Percentiles rank a stretch among this genome's conserved stretches.
Evolutionary conservation across 176 grass and related monocot genomes (phyloP).

Genomic region (Carex littledalei): DNA sequence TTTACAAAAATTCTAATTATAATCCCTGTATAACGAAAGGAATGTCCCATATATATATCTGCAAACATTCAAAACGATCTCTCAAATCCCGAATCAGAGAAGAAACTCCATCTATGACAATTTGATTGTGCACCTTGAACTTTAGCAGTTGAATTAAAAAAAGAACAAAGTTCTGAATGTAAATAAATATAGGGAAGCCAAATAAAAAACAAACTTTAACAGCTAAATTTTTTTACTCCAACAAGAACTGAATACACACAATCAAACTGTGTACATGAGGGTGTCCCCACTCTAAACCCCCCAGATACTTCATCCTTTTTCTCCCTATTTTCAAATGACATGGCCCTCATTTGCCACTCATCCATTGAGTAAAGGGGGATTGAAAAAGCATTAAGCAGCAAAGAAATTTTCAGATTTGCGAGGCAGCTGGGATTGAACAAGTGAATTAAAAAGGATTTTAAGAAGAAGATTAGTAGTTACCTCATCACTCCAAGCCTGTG

Average conservation of each 20-base stretch:
- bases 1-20: not conserved
- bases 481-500: conserved; percentile 98
- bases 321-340: not conserved
- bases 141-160: not conserved
- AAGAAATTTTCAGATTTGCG: conserved; percentile 1
- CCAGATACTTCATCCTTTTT: not conserved
- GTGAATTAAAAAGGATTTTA: not conserved
- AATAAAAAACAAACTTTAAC: not conserved
- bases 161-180: not conserved
- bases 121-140: not conserved
- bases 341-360: not conserved
- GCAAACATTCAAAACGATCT: not conserved
- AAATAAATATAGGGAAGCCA: not conserved
- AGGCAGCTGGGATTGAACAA: not conserved
- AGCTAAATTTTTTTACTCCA: not conserved
- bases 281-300: not conserved
- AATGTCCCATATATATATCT: not conserved
- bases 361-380: not conserved
- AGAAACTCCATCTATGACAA: not conserved
- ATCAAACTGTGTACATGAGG: not conserved
- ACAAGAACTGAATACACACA: not conserved
- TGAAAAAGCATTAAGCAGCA: not conserved
- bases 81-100: not conserved
- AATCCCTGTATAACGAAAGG: not conserved
- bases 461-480: conserved; percentile 31